Percentiles rank a stretch among this genome's conserved stretches.
Evolutionary conservation across 2,329 filamentous ascomycete species (phyloP).

Genomic region (Ciborinia camelliae): DNA sequence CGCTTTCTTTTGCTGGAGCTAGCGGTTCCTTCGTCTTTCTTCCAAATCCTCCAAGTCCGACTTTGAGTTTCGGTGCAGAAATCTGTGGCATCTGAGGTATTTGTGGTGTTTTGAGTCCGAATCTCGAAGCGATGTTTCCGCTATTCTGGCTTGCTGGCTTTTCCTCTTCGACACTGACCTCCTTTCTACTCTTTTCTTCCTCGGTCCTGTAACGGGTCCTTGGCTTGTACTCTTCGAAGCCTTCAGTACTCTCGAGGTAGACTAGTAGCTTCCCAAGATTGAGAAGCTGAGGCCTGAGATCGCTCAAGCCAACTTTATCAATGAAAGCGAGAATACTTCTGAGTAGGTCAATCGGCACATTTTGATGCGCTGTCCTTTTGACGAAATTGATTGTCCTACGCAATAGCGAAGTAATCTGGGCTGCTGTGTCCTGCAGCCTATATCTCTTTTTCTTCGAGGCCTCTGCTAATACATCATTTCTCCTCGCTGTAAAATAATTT

Average conservation of each 20-base stretch:
- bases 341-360: conserved; percentile 33
- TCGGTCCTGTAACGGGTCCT: neutral
- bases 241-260: conserved; percentile 16
- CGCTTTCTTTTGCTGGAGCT: conserved; percentile 9
- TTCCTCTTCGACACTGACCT: neutral
- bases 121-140: conserved; percentile 15
- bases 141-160: neutral
- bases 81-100: conserved; percentile 18
- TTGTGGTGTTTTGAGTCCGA: conserved; percentile 20
- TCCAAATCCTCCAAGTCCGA: conserved; percentile 6
- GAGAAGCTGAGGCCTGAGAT: conserved; percentile 18
- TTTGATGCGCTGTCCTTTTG: conserved; percentile 30
- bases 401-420: conserved; percentile 31
- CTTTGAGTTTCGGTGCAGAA: conserved; percentile 19
- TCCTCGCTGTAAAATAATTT: conserved; percentile 28
- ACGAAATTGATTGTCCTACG: conserved; percentile 31
- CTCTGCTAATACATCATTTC: conserved; percentile 25
- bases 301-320: conserved; percentile 4
- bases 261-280: conserved; percentile 21
- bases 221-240: conserved; percentile 19
- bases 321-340: conserved; percentile 29
- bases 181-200: conserved; percentile 1
- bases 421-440: conserved; percentile 32
- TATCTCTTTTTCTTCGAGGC: conserved; percentile 32
- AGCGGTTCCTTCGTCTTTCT: conserved; percentile 17